phyloP scores from a whole-genome alignment of 345 rosid genomes.

The Hevea brasiliensis region DNA sequence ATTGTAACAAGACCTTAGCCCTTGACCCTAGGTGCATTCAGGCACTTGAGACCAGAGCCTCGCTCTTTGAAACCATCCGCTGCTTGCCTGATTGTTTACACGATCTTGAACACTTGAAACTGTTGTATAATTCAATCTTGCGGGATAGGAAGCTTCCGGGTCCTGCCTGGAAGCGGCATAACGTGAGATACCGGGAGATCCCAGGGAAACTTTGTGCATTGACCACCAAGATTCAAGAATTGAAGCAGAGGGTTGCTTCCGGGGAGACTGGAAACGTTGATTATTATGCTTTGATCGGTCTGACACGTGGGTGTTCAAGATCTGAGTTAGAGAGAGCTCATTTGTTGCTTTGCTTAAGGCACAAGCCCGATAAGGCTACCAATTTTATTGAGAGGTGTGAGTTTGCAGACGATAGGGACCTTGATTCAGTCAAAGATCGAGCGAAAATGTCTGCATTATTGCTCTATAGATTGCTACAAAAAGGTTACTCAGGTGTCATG shows the following conservation, averaged over 20 bases:
- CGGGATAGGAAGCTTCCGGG: constrained; percentile 91
- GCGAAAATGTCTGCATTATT: constrained; percentile 76
- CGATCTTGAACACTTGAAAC: constrained; percentile 89
- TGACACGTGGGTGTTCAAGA: constrained; percentile 78
- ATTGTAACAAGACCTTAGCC: constrained; percentile 88
- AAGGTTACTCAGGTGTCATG: constrained; percentile 68
- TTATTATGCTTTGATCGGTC: constrained; percentile 76
- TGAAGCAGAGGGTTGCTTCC: constrained; percentile 74
- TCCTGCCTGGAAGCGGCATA: constrained; percentile 90
- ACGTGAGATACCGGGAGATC: constrained; percentile 78
- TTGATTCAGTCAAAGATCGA: constrained; percentile 72
- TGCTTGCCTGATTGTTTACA: constrained; percentile 89
- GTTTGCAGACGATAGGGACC: constrained; percentile 59
- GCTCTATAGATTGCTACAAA: constrained; percentile 80
- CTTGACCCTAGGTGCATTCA: constrained; percentile 76
- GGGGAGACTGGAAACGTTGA: constrained; percentile 82
- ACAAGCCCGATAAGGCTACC: constrained; percentile 80
- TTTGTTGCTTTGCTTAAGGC: constrained; percentile 61
- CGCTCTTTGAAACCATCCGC: constrained; percentile 70
- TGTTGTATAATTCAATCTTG: constrained; percentile 77
- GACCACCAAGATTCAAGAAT: constrained; percentile 54
- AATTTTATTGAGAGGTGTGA: constrained; percentile 78
- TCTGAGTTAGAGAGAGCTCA: constrained; percentile 93
- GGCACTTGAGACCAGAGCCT: constrained; percentile 89
- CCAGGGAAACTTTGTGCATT: constrained; percentile 77